Percentiles rank a stretch among this genome's conserved stretches.
These are phyloP conservation scores for Batkoa obscura DNA, from an alignment of 371 early-diverging fungal species.

Conservation along the genomic window DNA sequence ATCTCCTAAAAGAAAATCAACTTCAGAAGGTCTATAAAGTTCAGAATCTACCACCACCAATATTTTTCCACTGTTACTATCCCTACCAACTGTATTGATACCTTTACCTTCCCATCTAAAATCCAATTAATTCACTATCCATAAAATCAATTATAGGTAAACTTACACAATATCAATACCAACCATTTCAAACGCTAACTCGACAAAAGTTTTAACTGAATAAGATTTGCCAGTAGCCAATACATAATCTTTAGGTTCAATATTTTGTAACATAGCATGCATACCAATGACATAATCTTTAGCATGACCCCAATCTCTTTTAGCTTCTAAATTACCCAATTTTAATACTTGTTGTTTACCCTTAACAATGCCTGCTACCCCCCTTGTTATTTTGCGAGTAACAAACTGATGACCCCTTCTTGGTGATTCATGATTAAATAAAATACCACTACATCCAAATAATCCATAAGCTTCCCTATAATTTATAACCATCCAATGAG, in stretches of 20 bases:
- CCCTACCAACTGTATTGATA: slow-evolving; percentile 49
- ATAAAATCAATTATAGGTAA: neutral
- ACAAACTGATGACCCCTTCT: slow-evolving; percentile 69
- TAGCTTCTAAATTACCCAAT: slow-evolving; percentile 67
- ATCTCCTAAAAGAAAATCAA: slow-evolving; percentile 60
- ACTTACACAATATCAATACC: slow-evolving; percentile 30
- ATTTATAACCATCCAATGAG: slow-evolving; percentile 64
- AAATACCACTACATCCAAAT: slow-evolving; percentile 69
- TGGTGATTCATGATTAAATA: slow-evolving; percentile 77
- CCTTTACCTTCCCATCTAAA: slow-evolving; percentile 51
- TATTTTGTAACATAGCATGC: slow-evolving; percentile 77
- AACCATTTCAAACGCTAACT: slow-evolving; percentile 52
- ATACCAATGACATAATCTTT: slow-evolving; percentile 69
- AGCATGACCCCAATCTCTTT: slow-evolving; percentile 81
- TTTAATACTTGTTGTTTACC: slow-evolving; percentile 49
- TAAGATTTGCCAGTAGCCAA: slow-evolving; percentile 71
- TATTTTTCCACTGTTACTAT: slow-evolving; percentile 38
- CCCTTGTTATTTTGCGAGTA: slow-evolving; percentile 65
- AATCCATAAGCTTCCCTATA: slow-evolving; percentile 67
- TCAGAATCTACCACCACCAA: slow-evolving; percentile 51
- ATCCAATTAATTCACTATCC: neutral
- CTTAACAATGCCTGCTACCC: slow-evolving; percentile 56
- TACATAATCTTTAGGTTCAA: slow-evolving; percentile 57
- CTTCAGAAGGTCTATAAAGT: slow-evolving; percentile 76
- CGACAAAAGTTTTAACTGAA: slow-evolving; percentile 63